Conservation (phyloP, 148 eudicot genomes). For the Euryodendron excelsum region DNA sequence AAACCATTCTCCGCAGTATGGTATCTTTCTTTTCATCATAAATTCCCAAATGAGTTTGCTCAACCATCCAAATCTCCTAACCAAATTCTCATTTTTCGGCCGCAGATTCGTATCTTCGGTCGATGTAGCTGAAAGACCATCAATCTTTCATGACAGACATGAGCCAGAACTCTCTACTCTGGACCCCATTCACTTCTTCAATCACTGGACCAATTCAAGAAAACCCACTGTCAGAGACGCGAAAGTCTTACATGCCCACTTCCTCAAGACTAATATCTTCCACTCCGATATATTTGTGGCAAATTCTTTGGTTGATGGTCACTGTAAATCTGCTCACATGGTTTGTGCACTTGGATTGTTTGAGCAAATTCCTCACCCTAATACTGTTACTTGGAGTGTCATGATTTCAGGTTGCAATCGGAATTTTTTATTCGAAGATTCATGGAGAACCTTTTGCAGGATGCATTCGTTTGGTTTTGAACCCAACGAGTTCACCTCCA, state of each 20-base stretch:
- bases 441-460: constrained; percentile 63
- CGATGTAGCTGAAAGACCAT: constrained; percentile 26
- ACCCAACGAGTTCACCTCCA: constrained; percentile 58
- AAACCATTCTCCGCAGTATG: background rate
- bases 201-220: constrained; percentile 37
- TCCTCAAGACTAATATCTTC: constrained; percentile 29
- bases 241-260: constrained; percentile 46
- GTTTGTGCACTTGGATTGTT: constrained; percentile 57
- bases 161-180: constrained; percentile 5
- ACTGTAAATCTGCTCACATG: constrained; percentile 37
- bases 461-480: constrained; percentile 53
- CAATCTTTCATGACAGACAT: constrained; percentile 1
- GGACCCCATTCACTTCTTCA: constrained; percentile 36
- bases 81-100: constrained; percentile 18
- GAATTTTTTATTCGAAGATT: constrained; percentile 34
- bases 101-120: constrained; percentile 32
- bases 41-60: constrained; percentile 30
- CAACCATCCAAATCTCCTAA: constrained; percentile 17
- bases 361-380: constrained; percentile 52
- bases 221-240: constrained; percentile 26
- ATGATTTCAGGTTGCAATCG: constrained; percentile 57
- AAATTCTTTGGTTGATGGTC: constrained; percentile 44
- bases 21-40: background rate
- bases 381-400: constrained; percentile 59
- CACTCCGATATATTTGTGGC: constrained; percentile 27